Base-by-base conservation (phyloP, 164 flowering plant species). In the Echeveria elegans region DNA sequence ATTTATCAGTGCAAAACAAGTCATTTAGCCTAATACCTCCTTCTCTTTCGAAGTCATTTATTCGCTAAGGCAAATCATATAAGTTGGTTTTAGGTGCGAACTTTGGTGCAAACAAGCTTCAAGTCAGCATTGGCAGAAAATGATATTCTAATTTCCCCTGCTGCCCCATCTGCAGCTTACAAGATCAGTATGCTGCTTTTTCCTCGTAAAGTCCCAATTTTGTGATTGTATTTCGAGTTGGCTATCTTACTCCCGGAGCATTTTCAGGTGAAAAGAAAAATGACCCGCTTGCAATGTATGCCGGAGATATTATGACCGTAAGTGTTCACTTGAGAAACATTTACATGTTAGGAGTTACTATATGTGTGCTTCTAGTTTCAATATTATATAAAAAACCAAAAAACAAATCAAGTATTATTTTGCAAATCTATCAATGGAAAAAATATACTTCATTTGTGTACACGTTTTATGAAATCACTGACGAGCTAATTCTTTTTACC, bases 241-340 rank as follows among this genome's bases (percentile, higher is more conserved):
- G 48, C 8, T 30, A 36, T 67, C 32, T 37, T 37, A 47, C 11
- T 32, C 16, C 5, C 64, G 66, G 24, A 66, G 40, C 30, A 53
- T 38, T 72, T 65, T 36, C 75, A 93, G 98, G 96, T 72, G 99
- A 89, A 75, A 94, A 94, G 88, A 84, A 83, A 72, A 76, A 89
- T 76, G 95, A 94, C 72, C 99, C 99, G 5, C 77, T 94, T 77
- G 88, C 95, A 66, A 94, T 94, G 99, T 94, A 94, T 77, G 95
- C 97, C 1, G 99, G 99, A 1, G 99, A 94, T 70, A 88, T 91
- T 66, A 94, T 89, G 97, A 94, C 99, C 32, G 99, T 94, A 80
- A 86, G 92, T 66, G 30, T 72, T n/a, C 6, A 19, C 31, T 68
- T 48, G 24, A n/a, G 53, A 48, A 48, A 48, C 24, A 19, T 48